Evolutionary conservation across 306 rosid species (phyloP).

Genomic region (Quercus berberidifolia): DNA sequence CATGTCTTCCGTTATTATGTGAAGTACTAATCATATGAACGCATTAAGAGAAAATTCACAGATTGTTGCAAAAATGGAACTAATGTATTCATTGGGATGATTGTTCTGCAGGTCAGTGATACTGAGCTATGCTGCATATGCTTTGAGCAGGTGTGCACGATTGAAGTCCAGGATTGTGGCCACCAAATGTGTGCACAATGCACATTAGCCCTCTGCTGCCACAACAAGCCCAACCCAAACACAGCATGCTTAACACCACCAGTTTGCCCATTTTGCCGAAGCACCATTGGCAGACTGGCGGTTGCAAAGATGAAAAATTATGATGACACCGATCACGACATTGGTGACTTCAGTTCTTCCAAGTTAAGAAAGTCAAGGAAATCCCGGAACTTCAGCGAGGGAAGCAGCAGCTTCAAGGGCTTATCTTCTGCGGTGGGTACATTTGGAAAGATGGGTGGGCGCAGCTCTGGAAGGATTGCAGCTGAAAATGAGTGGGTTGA

Average conservation of each 20-base stretch:
- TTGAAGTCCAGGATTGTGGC: constrained; percentile 83
- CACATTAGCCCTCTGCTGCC: constrained; percentile 89
- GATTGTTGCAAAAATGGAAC: constrained; percentile 1
- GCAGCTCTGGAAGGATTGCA: constrained; percentile 63
- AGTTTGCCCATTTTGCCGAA: constrained; percentile 93
- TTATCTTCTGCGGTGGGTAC: constrained; percentile 58
- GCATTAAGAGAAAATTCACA: not conserved
- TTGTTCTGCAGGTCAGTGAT: constrained; percentile 70
- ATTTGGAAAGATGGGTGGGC: constrained; percentile 69
- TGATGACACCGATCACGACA: constrained; percentile 49
- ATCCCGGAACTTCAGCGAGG: constrained; percentile 64
- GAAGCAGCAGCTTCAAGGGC: constrained; percentile 87
- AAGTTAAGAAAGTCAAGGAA: constrained; percentile 60
- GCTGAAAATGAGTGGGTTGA: constrained; percentile 67
- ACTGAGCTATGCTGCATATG: constrained; percentile 86
- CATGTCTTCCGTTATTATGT: not conserved
- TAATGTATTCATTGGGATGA: constrained; percentile 8
- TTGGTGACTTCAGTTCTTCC: constrained; percentile 44
- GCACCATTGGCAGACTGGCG: constrained; percentile 52
- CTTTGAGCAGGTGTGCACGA: constrained; percentile 87
- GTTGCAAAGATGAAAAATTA: constrained; percentile 48
- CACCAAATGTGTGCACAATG: constrained; percentile 99
- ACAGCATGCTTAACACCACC: constrained; percentile 67
- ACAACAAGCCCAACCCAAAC: constrained; percentile 78
- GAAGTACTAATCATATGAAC: not conserved